These are phyloP conservation scores for Aspergillus steynii DNA, from an alignment of 495 filamentous ascomycete species.

Conservation along the genomic window DNA sequence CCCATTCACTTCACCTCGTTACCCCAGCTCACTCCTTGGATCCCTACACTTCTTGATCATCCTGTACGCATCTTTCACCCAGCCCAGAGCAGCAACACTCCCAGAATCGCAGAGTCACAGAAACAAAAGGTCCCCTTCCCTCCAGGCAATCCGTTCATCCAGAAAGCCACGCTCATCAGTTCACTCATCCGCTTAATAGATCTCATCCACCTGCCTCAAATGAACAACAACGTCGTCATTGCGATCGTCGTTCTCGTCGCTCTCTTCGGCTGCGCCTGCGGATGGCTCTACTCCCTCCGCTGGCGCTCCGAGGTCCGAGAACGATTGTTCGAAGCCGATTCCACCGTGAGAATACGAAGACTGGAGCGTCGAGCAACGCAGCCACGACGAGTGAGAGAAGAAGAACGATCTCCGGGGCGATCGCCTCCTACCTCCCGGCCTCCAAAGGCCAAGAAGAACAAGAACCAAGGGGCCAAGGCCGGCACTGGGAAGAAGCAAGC, in stretches of 20 bases:
- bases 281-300: background rate
- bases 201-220: background rate
- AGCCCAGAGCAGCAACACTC: background rate
- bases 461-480: background rate
- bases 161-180: background rate
- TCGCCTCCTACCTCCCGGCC: background rate
- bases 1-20: background rate
- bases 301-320: background rate
- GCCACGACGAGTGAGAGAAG: background rate
- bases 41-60: background rate
- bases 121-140: background rate
- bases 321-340: background rate
- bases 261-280: background rate
- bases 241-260: background rate
- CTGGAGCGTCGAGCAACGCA: background rate
- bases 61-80: background rate
- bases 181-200: background rate
- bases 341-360: background rate
- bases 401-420: background rate
- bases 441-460: background rate
- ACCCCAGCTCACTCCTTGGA: too few species aligned
- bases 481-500: background rate
- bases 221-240: background rate
- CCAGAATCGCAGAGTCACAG: background rate
- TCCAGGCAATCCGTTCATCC: background rate